A percentile compares a stretch with the other conserved stretches of the same genome.
Conservation (phyloP, 441 rosid species). For the Manihot esculenta region DNA sequence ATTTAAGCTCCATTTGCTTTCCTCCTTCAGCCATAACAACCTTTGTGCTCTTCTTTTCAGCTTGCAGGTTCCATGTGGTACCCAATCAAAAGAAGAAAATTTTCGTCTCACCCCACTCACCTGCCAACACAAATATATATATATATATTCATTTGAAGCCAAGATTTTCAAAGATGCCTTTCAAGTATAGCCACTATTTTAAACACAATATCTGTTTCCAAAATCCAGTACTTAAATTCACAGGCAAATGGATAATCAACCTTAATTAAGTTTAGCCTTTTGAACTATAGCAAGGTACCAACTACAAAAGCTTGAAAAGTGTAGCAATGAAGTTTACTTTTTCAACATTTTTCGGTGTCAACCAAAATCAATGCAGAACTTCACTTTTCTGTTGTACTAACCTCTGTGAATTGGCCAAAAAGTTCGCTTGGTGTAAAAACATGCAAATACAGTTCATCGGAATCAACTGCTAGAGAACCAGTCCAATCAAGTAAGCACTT, state of each 20-base stretch:
- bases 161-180: neutral
- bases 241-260: neutral
- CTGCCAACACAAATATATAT: neutral
- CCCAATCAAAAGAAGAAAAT: slow-evolving; percentile 16
- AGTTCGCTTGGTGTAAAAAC: slow-evolving; percentile 5
- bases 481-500: slow-evolving; percentile 4
- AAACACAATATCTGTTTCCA: neutral
- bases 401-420: slow-evolving; percentile 25
- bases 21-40: slow-evolving; percentile 29
- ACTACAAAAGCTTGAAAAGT: neutral
- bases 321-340: neutral
- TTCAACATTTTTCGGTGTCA: neutral
- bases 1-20: slow-evolving; percentile 39
- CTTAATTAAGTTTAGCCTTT: neutral
- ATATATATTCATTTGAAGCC: slow-evolving; percentile 10
- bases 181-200: too few species aligned
- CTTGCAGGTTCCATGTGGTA: slow-evolving; percentile 21
- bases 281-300: neutral
- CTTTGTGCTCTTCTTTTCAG: slow-evolving; percentile 23
- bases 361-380: neutral
- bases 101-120: slow-evolving; percentile 26
- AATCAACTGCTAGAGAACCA: slow-evolving; percentile 9
- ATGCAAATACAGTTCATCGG: slow-evolving; percentile 26
- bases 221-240: neutral
- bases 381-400: slow-evolving; percentile 8